phyloP scores from a whole-genome alignment of 805 yeast genomes.

The Kazachstania taianensis region DNA sequence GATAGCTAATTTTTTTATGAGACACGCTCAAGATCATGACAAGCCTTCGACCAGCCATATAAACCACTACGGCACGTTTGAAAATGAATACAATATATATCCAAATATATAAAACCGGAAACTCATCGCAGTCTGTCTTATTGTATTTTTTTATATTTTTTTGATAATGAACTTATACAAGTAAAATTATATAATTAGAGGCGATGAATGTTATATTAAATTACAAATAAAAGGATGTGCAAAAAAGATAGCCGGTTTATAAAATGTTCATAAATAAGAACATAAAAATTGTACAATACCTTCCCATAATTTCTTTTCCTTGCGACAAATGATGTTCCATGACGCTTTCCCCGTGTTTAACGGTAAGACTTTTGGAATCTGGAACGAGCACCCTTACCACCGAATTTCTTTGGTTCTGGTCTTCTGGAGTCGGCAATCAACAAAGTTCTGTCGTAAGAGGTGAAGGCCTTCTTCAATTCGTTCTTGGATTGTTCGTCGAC shows the following conservation, averaged over 20 bases:
- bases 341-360: slow-evolving; percentile 40
- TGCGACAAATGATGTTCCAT: neutral
- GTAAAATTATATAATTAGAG: neutral
- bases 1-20: too few relatives aligned
- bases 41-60: too few relatives aligned
- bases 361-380: slow-evolving; percentile 99
- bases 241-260: slow-evolving; percentile 1
- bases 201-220: neutral
- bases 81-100: too few relatives aligned
- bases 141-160: neutral
- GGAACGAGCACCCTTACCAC: slow-evolving; percentile 99
- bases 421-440: slow-evolving; percentile 99
- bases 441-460: slow-evolving; percentile 97
- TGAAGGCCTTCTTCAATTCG: slow-evolving; percentile 97
- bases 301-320: slow-evolving; percentile 1
- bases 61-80: too few relatives aligned
- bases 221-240: slow-evolving; percentile 1
- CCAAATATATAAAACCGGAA: neutral
- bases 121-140: too few relatives aligned
- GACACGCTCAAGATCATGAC: too few relatives aligned
- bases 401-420: slow-evolving; percentile 99
- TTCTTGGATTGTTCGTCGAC: slow-evolving; percentile 99
- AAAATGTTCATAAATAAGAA: slow-evolving; percentile 2
- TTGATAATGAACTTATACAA: too few relatives aligned
- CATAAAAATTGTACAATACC: neutral